phyloP scores from a whole-genome alignment of 257 asterid species.

The Ehretia macrophylla region DNA sequence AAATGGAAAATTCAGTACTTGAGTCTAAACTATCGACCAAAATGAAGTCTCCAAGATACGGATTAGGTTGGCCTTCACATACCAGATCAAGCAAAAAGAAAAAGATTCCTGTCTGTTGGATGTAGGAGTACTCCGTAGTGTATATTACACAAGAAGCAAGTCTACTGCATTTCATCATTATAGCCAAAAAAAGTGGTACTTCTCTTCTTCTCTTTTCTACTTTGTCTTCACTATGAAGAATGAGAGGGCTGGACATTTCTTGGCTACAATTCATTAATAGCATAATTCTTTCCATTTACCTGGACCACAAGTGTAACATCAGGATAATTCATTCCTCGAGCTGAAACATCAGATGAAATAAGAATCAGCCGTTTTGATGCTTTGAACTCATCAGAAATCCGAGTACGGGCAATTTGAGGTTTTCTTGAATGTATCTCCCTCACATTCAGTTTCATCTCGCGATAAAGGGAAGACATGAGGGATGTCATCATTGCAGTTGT shows the following conservation, averaged over 20 bases:
- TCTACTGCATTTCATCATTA: no score
- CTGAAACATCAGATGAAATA: conserved; percentile 71
- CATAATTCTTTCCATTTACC: conserved; percentile 32
- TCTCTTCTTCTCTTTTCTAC: neutral
- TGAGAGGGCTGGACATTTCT: neutral
- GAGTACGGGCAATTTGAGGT: conserved; percentile 68
- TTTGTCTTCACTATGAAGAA: neutral
- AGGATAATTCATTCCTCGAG: conserved; percentile 93
- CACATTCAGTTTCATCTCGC: conserved; percentile 74
- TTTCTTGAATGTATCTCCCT: conserved; percentile 79
- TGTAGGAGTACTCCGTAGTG: no score
- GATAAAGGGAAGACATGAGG: conserved; percentile 67
- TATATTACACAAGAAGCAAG: no score
- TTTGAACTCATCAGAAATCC: conserved; percentile 81
- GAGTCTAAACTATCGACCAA: no score
- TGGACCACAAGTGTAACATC: conserved; percentile 86
- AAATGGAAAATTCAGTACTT: no score
- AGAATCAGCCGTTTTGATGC: conserved; percentile 64
- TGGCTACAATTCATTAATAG: neutral
- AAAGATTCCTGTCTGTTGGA: no score
- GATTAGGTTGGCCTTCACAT: no score
- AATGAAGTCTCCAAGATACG: no score
- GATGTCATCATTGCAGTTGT: conserved; percentile 83
- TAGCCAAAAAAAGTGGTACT: no score
- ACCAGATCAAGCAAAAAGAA: no score